Evolutionary conservation across 768 basidiomycete species (phyloP), one percentile per base, ranked within the genome.

Genomic region (Lepiota subincarnata): DNA sequence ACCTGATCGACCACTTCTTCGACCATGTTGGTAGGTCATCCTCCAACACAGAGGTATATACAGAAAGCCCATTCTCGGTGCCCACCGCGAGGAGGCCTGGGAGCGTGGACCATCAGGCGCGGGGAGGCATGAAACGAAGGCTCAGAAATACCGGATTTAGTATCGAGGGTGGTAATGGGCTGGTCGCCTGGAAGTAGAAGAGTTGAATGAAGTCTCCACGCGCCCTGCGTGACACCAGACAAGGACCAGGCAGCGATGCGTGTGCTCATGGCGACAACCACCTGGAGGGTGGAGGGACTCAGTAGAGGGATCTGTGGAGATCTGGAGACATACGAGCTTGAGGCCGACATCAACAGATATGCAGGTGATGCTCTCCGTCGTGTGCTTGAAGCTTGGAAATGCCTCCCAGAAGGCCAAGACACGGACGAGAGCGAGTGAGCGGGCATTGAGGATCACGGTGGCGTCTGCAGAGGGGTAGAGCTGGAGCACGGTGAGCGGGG

Each of bases 21-120:
- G 83, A 84, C 91, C 91, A 93, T 0, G 84, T 88, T 13, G 84
- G 87, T 14, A 92, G 78, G 66, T 91, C 88, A 61, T 90, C 86
- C 59, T 92, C 88, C 26, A 89, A 74, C 51, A 86, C 82, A 24
- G 92, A 70, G 2, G 88, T 88, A 60, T 89, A 89, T 0, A 92
- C 81, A 0, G 87, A 84, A 12, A 93, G 70, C 36, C 78, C 77
- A 39, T 67, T 69, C 31, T 73, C 64, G 40, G 75, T 84, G 12
- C 87, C 89, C 34, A 92, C 79, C 18, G 84, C 86, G 57, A 93
- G 80, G 28, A 90, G 71, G 50, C 90, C 90, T 92, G 62, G n/a
- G 37, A 28, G 36, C 5, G 18, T 6, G 45, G 4, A 6, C 8
- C 31, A 24, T 47, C 26, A 47, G 46, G 20, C 34, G 13, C 6